phyloP scores from a whole-genome alignment of 2,329 filamentous ascomycete genomes.

The Lasiodiplodia citricola region DNA sequence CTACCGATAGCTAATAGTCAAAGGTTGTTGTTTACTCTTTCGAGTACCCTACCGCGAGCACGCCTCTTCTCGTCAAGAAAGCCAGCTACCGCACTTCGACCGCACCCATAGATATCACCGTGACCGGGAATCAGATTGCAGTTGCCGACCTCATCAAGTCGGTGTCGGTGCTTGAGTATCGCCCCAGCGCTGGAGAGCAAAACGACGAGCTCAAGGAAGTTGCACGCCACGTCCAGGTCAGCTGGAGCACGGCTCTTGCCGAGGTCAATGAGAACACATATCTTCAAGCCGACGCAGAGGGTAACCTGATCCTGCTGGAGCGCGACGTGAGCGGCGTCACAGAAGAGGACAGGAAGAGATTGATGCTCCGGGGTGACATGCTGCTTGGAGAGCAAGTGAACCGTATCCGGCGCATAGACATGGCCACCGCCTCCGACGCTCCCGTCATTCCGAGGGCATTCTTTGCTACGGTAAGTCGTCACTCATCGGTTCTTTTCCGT shows the following conservation, averaged over 20 bases:
- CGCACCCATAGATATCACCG: slow-evolving; percentile 78
- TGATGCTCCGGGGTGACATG: slow-evolving; percentile 81
- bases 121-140: slow-evolving; percentile 76
- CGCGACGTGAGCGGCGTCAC: slow-evolving; percentile 75
- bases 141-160: slow-evolving; percentile 96
- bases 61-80: slow-evolving; percentile 67
- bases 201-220: slow-evolving; percentile 72
- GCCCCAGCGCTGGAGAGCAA: slow-evolving; percentile 58
- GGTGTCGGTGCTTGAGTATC: slow-evolving; percentile 76
- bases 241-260: slow-evolving; percentile 81
- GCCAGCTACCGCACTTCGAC: slow-evolving; percentile 82
- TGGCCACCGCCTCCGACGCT: slow-evolving; percentile 67
- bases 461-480: slow-evolving; percentile 75
- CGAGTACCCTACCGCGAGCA: slow-evolving; percentile 57
- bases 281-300: slow-evolving; percentile 83
- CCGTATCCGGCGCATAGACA: slow-evolving; percentile 75
- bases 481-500: too few species aligned
- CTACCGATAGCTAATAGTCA: neutral
- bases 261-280: slow-evolving; percentile 75
- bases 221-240: slow-evolving; percentile 78
- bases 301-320: slow-evolving; percentile 82
- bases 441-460: slow-evolving; percentile 83
- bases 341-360: slow-evolving; percentile 70
- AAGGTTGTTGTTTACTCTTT: slow-evolving; percentile 66
- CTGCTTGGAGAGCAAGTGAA: slow-evolving; percentile 94